These are phyloP conservation scores for Backusella psychrophila DNA, from an alignment of 192 early-diverging fungal genomes.

Conservation along the genomic window DNA sequence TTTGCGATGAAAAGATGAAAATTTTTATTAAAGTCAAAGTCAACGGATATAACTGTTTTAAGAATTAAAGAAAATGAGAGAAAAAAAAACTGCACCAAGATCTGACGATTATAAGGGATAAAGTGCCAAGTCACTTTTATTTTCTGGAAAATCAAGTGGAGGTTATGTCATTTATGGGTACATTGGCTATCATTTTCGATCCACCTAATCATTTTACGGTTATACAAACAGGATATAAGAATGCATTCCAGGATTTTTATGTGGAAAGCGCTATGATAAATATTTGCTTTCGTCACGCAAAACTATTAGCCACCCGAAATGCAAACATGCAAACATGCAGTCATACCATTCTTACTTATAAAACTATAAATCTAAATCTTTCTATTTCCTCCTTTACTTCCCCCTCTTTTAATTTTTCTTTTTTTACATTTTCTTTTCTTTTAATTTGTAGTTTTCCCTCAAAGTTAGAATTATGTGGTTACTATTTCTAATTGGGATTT, in stretches of 20 bases:
- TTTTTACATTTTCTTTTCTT: not conserved
- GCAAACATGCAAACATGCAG: not conserved
- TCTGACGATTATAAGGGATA: too few relatives aligned
- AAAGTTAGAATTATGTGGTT: not conserved
- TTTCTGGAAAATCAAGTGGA: too few relatives aligned
- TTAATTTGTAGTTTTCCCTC: not conserved
- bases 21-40: too few relatives aligned
- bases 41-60: too few relatives aligned
- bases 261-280: not conserved
- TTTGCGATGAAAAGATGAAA: too few relatives aligned
- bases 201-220: not conserved
- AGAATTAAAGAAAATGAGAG: too few relatives aligned
- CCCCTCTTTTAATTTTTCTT: not conserved
- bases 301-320: not conserved
- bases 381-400: not conserved
- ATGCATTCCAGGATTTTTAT: not conserved
- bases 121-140: too few relatives aligned
- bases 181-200: too few relatives aligned
- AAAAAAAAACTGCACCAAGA: too few relatives aligned
- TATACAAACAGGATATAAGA: not conserved
- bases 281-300: not conserved
- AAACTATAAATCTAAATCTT: not conserved
- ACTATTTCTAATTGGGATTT: not conserved
- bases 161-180: too few relatives aligned
- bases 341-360: not conserved